Evolutionary conservation across 202 grass and related monocot species (phyloP), one percentile per base, ranked within the genome.

Genomic region (Saccharum hybrid): DNA sequence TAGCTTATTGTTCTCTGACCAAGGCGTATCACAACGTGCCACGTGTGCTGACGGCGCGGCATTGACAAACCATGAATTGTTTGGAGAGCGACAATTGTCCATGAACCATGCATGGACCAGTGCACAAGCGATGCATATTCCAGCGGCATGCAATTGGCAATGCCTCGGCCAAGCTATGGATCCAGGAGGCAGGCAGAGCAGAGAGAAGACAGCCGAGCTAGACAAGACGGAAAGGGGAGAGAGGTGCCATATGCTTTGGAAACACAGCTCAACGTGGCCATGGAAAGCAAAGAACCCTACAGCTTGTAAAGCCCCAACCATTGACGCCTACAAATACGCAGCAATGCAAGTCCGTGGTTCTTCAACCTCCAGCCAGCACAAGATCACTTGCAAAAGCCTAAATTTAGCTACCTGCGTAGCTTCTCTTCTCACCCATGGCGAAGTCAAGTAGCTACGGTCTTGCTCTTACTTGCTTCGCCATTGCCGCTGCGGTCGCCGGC

Each of bases 111-210:
- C 7, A n/a, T 57, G 56, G 57, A 81, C 66, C 12, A 16, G 16
- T 10, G 42, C 21, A 59, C 64, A 91, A 90, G 89, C 48, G 68
- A 91, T 81, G 89, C 57, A 85, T 83, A 87, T 91, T 88, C 89
- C 46, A 34, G 65, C 33, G 36, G 30, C 57, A 11, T 23, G 21
- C 85, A 86, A 77, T 68, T 83, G 81, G 87, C 65, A 77, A 91
- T 76, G 26, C 39, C 68, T 77, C 33, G 66, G 80, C 63, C 49
- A 52, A 72, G 66, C 78, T 72, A 66, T 14, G 21, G 34, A 38
- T 42, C 39, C 33, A 76, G 85, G 59, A 88, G 67, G 46, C 80
- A 63, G 62, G 71, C 52, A 76, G 52, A 57, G 40, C n/a, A 3
- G 22, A 26, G 59, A 62, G 22, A 62, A 62, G 59, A 71, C 21